Conservation (phyloP, 345 rosid species). For the Crucihimalaya himalaica region DNA sequence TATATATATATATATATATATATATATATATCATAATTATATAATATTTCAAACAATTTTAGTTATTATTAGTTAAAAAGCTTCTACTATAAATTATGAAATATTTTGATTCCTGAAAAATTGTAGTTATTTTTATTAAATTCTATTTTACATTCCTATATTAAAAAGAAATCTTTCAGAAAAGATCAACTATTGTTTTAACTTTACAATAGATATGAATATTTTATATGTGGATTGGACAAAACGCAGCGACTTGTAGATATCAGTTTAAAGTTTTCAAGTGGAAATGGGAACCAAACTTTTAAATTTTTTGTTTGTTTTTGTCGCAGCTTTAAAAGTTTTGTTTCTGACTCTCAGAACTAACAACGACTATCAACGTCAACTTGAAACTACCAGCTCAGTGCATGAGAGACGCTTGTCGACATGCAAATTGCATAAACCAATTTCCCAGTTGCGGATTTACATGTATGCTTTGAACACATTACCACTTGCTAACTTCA, state of each 20-base stretch:
- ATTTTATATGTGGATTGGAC: neutral
- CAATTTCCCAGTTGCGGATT: neutral
- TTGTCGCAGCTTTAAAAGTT: neutral
- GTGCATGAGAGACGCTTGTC: neutral
- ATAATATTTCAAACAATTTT: too few relatives aligned
- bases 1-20: too few relatives aligned
- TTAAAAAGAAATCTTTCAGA: too few relatives aligned
- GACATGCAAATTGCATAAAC: slow-evolving; percentile 3
- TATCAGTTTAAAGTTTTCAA: too few relatives aligned
- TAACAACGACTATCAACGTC: neutral
- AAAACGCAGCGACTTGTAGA: neutral
- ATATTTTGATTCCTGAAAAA: too few relatives aligned
- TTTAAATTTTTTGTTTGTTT: neutral
- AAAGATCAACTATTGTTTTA: neutral
- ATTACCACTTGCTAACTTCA: neutral
- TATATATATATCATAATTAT: too few relatives aligned
- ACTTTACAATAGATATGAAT: neutral
- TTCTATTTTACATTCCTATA: too few relatives aligned
- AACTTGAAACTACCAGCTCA: neutral
- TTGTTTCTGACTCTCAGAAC: neutral
- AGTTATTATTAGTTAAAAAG: too few relatives aligned
- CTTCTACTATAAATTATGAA: too few relatives aligned
- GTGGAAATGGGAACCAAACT: too few relatives aligned
- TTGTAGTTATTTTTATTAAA: too few relatives aligned
- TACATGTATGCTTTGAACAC: neutral